These are phyloP conservation scores for Moniliella sp. DNA, from an alignment of 1,284 basidiomycete species.

Conservation along the genomic window DNA sequence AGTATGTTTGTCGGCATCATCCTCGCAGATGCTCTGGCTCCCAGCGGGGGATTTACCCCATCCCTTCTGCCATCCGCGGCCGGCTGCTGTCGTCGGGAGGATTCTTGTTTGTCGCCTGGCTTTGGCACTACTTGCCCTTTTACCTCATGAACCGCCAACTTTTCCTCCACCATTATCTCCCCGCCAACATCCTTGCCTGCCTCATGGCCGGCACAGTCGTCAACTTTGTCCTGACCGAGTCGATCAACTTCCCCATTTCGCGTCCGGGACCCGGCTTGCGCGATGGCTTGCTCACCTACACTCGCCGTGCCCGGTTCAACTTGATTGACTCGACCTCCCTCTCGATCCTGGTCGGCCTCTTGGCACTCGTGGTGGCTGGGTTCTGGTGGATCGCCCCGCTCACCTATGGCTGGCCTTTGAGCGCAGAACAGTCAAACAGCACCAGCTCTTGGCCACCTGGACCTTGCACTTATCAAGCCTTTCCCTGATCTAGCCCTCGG, in stretches of 20 bases:
- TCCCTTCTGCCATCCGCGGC: conserved; percentile 57
- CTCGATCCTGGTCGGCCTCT: conserved; percentile 3
- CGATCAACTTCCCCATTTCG: conserved; percentile 79
- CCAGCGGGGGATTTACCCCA: conserved; percentile 59
- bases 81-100: conserved; percentile 77
- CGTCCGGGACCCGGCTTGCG: conserved; percentile 40
- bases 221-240: conserved; percentile 50
- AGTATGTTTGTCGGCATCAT: conserved; percentile 73
- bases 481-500: too few relatives aligned
- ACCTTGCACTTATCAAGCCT: conserved; percentile 23
- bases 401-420: conserved; percentile 21
- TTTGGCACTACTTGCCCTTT: conserved; percentile 86
- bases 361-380: conserved; percentile 5
- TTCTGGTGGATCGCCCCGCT: conserved; percentile 22
- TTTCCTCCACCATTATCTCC: conserved; percentile 81
- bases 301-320: too few relatives aligned
- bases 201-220: conserved; percentile 73
- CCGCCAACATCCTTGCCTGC: conserved; percentile 56
- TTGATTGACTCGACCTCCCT: too few relatives aligned
- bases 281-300: conserved; percentile 38
- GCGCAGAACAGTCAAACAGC: conserved; percentile 7
- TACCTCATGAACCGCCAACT: conserved; percentile 91
- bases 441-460: conserved; percentile 16
- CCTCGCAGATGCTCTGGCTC: conserved; percentile 68
- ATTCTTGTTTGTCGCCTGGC: conserved; percentile 85